Base-by-base conservation (phyloP, 2,329 filamentous ascomycete species). In the Dactylellina haptotyla region DNA sequence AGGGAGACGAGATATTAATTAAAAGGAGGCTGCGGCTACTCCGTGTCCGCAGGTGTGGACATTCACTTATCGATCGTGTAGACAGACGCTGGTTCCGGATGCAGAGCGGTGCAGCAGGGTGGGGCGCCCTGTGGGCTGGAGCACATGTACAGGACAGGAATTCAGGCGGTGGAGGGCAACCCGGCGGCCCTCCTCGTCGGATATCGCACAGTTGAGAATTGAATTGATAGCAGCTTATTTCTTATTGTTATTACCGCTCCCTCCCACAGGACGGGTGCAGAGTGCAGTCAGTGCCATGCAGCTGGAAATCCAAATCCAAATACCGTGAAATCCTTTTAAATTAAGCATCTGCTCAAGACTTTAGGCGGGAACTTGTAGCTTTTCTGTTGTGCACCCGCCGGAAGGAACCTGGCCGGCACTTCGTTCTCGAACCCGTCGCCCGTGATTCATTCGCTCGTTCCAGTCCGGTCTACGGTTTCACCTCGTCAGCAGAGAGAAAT, bases 11-110 rank as follows among this genome's bases (percentile, higher is more conserved):
- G 6, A 6, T 14, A 34, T 6, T 14, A 14, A 34, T 6, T 34
- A 14, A 46, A n/a, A 10, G 18, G 32, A 14, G 18, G 4, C 34
- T 66, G 62, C 62, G 62, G 62, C 62, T 58, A 58, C 62, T 43
- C 62, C 62, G 62, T 32, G 51, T 57, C 43, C 53, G 39, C 26
- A 12, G 37, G 9, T 16, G n/a, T 20, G 9, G 45, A 62, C 18
- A 41, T 16, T n/a, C 12, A 12, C 37, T 12, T 30, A 56, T 30
- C 43, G 51, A 51, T 66, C n/a, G 32, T 34, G 32, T 34, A 34
- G 32, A 6, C 32, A 66, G 62, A 66, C 62, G 51, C 62, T 58
- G 41, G 51, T 50, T 56, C 62, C 51, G 62, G 51, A 66, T 57
- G 41, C 51, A 66, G 51, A 41, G 50, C 57, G 59, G 26, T 16